phyloP scores from a whole-genome alignment of 495 filamentous ascomycete species.

The Beverwykella pulmonaria region DNA sequence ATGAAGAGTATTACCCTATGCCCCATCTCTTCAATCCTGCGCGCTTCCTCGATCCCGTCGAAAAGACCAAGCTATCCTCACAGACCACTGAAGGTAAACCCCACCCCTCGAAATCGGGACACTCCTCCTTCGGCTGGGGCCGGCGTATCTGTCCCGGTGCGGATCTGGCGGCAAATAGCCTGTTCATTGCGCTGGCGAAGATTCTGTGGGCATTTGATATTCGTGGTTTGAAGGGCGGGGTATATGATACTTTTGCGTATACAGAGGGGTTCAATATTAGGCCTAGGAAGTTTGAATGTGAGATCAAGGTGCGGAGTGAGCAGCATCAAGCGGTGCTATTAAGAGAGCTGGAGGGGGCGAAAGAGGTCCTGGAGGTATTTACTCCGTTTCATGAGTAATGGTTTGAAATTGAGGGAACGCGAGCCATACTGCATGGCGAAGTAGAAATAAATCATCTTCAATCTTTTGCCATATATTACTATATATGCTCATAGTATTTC shows the following conservation, averaged over 20 bases:
- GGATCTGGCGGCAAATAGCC: constrained; percentile 42
- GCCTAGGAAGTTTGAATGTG: constrained; percentile 43
- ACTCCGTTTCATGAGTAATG: constrained; percentile 42
- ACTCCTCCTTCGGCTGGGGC: constrained; percentile 56
- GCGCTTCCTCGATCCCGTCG: constrained; percentile 40
- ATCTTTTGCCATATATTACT: not conserved
- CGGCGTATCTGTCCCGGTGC: constrained; percentile 45
- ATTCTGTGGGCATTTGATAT: constrained; percentile 46
- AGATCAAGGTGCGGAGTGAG: constrained; percentile 39
- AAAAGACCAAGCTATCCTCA: not conserved
- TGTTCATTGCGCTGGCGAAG: constrained; percentile 45
- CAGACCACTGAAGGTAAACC: constrained; percentile 39
- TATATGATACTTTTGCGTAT: constrained; percentile 46
- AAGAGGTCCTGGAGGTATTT: constrained; percentile 40
- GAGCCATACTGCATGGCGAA: too few relatives aligned
- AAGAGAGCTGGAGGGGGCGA: constrained; percentile 36
- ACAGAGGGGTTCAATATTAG: constrained; percentile 47
- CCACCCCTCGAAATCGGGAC: constrained; percentile 51
- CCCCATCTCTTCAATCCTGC: constrained; percentile 57
- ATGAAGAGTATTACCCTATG: constrained; percentile 60
- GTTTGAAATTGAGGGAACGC: not conserved
- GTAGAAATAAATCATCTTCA: not conserved
- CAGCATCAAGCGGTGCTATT: constrained; percentile 37
- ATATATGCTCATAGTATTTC: not conserved
- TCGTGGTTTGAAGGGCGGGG: constrained; percentile 28